Evolutionary conservation across 192 early-diverging fungal species (phyloP).

Genomic region (Fimicolochytrium jonesii): DNA sequence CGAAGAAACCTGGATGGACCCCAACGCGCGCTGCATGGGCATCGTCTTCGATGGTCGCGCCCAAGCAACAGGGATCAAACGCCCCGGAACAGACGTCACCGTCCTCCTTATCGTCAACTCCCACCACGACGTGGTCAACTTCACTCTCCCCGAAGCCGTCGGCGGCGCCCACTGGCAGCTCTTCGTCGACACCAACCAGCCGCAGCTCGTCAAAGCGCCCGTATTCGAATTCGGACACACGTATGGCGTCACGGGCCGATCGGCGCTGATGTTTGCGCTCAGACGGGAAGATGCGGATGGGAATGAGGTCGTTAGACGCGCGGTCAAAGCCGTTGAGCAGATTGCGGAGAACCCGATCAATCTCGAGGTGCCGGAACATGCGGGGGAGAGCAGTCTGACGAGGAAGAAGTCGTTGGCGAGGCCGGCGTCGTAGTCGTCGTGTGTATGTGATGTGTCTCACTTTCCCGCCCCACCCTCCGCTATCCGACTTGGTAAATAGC

Average conservation of each 20-base stretch:
- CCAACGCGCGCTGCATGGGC: conserved; percentile 20
- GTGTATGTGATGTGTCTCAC: no score
- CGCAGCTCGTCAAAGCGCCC: background rate
- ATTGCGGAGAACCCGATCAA: conserved; percentile 17
- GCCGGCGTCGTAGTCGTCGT: no score
- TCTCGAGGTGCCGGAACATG: background rate
- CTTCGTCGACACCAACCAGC: conserved; percentile 27
- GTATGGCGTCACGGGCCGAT: conserved; percentile 19
- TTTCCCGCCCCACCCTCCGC: no score
- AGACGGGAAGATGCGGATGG: conserved; percentile 7
- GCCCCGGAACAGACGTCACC: conserved; percentile 17
- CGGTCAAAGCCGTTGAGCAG: conserved; percentile 23
- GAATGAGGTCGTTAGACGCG: conserved; percentile 13
- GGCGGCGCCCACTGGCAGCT: conserved; percentile 23
- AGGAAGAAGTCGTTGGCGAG: conserved; percentile 12
- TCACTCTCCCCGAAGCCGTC: conserved; percentile 16
- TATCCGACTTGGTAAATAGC: no score
- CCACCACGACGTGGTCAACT: conserved; percentile 19
- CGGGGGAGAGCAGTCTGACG: background rate
- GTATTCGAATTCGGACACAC: conserved; percentile 14
- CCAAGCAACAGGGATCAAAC: conserved; percentile 22
- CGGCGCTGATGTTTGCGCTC: conserved; percentile 15
- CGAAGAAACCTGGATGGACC: conserved; percentile 19
- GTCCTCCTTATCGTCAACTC: conserved; percentile 18
- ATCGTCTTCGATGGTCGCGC: conserved; percentile 27